phyloP scores from a whole-genome alignment of 2,329 filamentous ascomycete genomes.

The Fonsecaea multimorphosa region DNA sequence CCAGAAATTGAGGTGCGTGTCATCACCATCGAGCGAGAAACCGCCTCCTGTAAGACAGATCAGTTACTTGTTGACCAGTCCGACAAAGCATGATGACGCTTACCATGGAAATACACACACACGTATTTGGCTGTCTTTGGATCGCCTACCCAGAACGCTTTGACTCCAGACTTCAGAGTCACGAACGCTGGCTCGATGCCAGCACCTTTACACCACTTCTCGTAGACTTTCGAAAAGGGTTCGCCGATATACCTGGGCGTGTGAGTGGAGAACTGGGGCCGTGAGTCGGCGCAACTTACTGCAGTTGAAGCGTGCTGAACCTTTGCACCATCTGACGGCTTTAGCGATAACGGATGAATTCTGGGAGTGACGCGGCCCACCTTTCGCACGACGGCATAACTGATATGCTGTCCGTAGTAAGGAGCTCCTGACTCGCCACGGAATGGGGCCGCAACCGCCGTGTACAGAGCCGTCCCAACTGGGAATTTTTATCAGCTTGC shows the following conservation, averaged over 20 bases:
- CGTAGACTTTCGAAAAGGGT: constrained; percentile 35
- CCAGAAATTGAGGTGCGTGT: constrained; percentile 38
- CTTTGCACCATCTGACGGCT: constrained; percentile 22
- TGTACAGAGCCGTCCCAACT: constrained; percentile 29
- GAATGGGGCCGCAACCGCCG: constrained; percentile 47
- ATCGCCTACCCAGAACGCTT: constrained; percentile 39
- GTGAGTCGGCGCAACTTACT: constrained; percentile 16
- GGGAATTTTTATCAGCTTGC: background rate
- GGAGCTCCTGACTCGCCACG: constrained; percentile 48
- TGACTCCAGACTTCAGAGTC: constrained; percentile 34
- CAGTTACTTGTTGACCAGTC: background rate
- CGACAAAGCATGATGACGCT: background rate
- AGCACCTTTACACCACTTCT: constrained; percentile 30
- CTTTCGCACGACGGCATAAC: constrained; percentile 43
- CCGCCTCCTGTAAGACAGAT: constrained; percentile 33
- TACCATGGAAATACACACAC: constrained; percentile 39
- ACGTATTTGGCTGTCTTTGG: constrained; percentile 37
- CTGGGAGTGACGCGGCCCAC: constrained; percentile 10
- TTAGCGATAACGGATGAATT: constrained; percentile 11
- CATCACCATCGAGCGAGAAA: constrained; percentile 36
- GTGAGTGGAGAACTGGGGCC: constrained; percentile 5
- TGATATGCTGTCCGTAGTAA: constrained; percentile 46
- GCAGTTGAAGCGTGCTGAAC: constrained; percentile 33
- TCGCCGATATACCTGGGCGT: constrained; percentile 30
- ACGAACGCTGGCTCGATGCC: constrained; percentile 30